Evolutionary conservation across 2,329 filamentous ascomycete genomes (phyloP), one percentile per base, ranked within the genome.

Genomic region (Nannizzia gypsea): DNA sequence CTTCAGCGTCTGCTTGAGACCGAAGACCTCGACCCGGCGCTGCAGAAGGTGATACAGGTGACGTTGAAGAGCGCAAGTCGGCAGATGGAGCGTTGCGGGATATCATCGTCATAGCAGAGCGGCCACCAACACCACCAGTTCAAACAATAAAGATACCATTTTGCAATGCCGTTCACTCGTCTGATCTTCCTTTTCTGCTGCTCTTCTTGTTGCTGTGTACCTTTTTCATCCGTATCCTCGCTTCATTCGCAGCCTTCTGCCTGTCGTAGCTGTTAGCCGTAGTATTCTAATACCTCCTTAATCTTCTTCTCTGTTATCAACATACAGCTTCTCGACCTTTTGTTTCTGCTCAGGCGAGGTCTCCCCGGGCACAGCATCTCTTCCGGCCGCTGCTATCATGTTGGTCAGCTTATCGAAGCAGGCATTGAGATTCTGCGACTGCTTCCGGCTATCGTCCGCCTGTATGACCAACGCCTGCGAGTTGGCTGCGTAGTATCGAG

Each of bases 391-490:
- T 26, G 76, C 68, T 56, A 86, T 75, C 59, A 84, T 66, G 58
- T 80, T 74, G 62, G 81, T 75, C 62, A 86, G 74, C 67, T 82
- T 83, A 55, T 76, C 73, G 67, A 80, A 84, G 69, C 83, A 86
- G 28, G 76, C 74, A 52, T 81, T 77, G 57, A 82, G 79, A 66
- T 86, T 86, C 61, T 79, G 78, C 50, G 72, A 75, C 67, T 84
- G 83, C 68, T 84, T 84, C 42, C 83, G 79, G 63, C 79, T 82
- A 61, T 84, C 81, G 66, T 86, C 83, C 46, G 81, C 80, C 64
- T 86, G 83, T 63, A 86, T 83, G 58, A 86, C 76, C 24, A 86
- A 70, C 60, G 76, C 72, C 63, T 80, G 72, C 13, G 79, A 78
- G 59, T 78, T 78, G 28, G 76, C 71, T 22, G 83, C 78, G 62